A percentile compares a stretch with the other conserved stretches of the same genome.
These are phyloP conservation scores for Exophiala aquamarina DNA, from an alignment of 2,329 filamentous ascomycete species.

Conservation along the genomic window DNA sequence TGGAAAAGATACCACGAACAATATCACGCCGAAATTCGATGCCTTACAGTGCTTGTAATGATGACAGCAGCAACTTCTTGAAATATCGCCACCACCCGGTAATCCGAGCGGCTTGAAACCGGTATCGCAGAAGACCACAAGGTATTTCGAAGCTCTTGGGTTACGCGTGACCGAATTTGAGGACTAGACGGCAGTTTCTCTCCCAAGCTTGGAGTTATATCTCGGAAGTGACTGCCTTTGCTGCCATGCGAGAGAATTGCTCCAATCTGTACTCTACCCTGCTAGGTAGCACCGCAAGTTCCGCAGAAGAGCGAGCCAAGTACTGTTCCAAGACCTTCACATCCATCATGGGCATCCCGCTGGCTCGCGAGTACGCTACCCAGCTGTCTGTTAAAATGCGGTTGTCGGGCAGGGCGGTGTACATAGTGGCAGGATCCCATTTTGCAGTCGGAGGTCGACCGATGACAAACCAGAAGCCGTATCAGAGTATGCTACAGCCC, in stretches of 20 bases:
- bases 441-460: background rate
- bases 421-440: background rate
- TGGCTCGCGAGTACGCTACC: background rate
- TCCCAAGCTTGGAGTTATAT: conserved; percentile 1
- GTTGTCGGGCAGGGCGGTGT: background rate
- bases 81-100: background rate
- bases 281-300: background rate
- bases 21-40: background rate
- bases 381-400: no score
- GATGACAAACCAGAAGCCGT: background rate
- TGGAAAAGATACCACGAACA: background rate
- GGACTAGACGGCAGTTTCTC: background rate
- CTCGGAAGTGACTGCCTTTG: background rate
- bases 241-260: background rate
- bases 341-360: background rate
- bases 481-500: background rate
- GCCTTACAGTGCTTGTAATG: background rate
- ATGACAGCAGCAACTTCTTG: background rate
- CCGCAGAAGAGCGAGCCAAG: background rate
- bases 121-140: background rate
- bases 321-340: background rate
- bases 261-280: background rate
- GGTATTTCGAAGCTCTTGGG: background rate
- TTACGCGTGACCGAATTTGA: background rate
- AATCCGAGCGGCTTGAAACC: background rate